These are phyloP conservation scores for Antitrichia curtipendula DNA, from an alignment of 225 moss, liverwort and hornwort species.

Conservation along the genomic window DNA sequence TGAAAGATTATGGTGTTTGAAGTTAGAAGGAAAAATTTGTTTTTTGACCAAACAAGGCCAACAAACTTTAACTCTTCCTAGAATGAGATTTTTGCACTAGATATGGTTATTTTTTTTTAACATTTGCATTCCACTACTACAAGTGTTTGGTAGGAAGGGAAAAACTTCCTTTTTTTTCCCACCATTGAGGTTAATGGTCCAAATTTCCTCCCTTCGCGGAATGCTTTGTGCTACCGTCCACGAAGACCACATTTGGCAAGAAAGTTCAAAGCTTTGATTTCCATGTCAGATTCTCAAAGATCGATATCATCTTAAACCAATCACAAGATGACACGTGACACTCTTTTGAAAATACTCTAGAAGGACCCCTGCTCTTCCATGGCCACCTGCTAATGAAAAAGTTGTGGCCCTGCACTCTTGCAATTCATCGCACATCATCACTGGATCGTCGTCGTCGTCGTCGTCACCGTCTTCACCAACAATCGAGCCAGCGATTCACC, in stretches of 20 bases:
- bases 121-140: rapidly evolving
- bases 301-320: background rate
- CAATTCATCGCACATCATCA: background rate
- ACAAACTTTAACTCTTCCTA: background rate
- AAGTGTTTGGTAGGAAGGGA: rapidly evolving
- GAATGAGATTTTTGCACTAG: background rate
- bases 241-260: no score
- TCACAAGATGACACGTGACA: background rate
- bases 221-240: no score
- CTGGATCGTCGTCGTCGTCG: background rate
- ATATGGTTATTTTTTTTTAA: background rate
- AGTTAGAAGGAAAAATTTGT: background rate
- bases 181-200: no score
- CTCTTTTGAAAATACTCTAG: no score
- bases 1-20: background rate
- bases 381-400: background rate
- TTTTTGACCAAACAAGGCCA: background rate
- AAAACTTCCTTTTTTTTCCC: no score
- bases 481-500: background rate
- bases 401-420: background rate
- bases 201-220: no score
- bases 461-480: background rate
- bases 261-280: background rate
- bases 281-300: background rate
- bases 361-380: background rate